phyloP scores from a whole-genome alignment of 345 rosid genomes.

The Dipteronia sinensis region DNA sequence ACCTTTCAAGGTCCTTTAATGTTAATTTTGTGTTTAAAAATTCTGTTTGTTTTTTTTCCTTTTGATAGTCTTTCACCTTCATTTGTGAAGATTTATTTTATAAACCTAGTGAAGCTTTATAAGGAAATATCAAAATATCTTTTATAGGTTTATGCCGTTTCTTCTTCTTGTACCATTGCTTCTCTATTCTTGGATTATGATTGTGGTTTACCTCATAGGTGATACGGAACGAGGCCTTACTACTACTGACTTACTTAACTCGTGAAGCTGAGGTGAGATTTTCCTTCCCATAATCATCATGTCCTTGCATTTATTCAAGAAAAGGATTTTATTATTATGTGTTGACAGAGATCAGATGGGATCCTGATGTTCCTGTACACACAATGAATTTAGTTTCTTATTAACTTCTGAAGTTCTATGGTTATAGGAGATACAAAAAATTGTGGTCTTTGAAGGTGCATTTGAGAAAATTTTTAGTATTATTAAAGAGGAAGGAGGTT shows the following conservation, averaged over 20 bases:
- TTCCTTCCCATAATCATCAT: slow-evolving; percentile 4
- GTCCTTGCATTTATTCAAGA: background rate
- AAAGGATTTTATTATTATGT: background rate
- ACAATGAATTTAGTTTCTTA: slow-evolving; percentile 14
- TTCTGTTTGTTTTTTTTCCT: background rate
- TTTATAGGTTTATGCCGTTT: background rate
- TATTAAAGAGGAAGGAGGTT: slow-evolving; percentile 92
- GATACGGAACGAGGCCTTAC: slow-evolving; percentile 89
- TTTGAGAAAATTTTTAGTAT: slow-evolving; percentile 95
- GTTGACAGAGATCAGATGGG: background rate
- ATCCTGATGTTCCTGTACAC: slow-evolving; percentile 10
- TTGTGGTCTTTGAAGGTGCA: slow-evolving; percentile 97
- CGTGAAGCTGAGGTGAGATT: slow-evolving; percentile 90
- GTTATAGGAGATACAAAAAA: slow-evolving; percentile 95
- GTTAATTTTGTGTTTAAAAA: background rate
- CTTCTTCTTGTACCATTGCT: background rate
- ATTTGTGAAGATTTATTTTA: background rate
- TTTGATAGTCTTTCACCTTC: background rate
- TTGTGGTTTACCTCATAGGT: slow-evolving; percentile 57
- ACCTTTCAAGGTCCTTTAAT: background rate
- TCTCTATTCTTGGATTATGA: slow-evolving; percentile 7
- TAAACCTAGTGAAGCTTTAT: background rate
- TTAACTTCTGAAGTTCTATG: slow-evolving; percentile 24
- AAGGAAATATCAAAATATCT: background rate
- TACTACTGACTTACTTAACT: slow-evolving; percentile 91